Evolutionary conservation across 2,329 filamentous ascomycete genomes (phyloP), one percentile per base, ranked within the genome.

Genomic region (Pseudopithomyces maydicus): DNA sequence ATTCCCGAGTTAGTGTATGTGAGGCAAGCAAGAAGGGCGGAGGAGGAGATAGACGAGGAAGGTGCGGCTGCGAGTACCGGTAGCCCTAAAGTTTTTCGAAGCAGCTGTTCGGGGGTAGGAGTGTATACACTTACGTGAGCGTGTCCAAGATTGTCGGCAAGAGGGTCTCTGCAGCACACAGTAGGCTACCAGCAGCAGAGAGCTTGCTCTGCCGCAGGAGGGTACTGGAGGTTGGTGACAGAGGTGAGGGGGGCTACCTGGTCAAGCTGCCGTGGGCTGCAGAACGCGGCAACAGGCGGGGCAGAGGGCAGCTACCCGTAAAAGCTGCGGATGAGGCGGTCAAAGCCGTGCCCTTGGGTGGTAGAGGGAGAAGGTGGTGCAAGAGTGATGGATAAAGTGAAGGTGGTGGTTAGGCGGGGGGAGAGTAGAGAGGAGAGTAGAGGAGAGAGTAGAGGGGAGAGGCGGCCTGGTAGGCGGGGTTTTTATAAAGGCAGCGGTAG

Each of bases 401-500:
- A 46, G 47, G 50, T 44, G 23, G 46, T 35, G 32, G 39, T 42
- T 52, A 41, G 55, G 26, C 42, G 41, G 52, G 39, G n/a, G n/a
- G n/a, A n/a, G n/a, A n/a, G n/a, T n/a, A 51, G 23, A 29, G 36
- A 49, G n/a, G 35, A 23, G 26, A 8, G 29, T 36, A 38, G 42
- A 59, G 45, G 45, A 56, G n/a, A n/a, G n/a, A n/a, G n/a, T n/a
- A n/a, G n/a, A 52, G 57, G 56, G 63, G 54, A 39, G 49, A 60
- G 49, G 41, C 20, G 32, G 43, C 19, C 22, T 15, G 19, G 14
- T n/a, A 22, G 44, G 23, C 35, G 59, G 42, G 47, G 23, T 41
- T 36, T 54, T 56, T 26, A 55, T 29, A 38, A 17, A 33, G 45
- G 50, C 39, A 42, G 44, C 17, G 22, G 43, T 43, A 32, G 32